Base-by-base conservation (phyloP, 2,329 filamentous ascomycete genomes). In the Pseudogymnoascus verrucosus region DNA sequence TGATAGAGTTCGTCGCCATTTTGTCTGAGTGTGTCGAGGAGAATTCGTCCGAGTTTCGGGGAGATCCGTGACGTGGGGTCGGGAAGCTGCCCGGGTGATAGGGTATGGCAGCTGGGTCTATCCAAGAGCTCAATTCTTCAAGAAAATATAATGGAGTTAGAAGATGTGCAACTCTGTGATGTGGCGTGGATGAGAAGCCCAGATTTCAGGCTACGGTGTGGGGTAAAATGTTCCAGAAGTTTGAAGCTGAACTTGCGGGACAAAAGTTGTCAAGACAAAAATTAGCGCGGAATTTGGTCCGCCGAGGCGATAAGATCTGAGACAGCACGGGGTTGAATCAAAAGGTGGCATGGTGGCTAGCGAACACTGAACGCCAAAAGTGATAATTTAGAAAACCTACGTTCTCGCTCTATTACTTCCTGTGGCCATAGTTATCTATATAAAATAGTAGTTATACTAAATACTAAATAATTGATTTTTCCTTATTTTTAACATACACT, bases 1-100 rank as follows among this genome's bases (percentile, higher is more conserved):
- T 90, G 74, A 90, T 90, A 39, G 84, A 87, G 77, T 90, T 90
- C 67, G 85, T 83, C 69, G 87, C 83, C 88, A 90, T 90, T 64
- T 21, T 60, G 59, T 61, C 31, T 40, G 11, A 2, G 12, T 61
- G 59, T 1, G 28, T 57, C 2, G 26, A 34, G 26, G 26, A 57
- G 47, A 57, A 57, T 57, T 57, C 26, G 47, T 57, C 26, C 26
- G 47, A 57, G 26, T 31, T 34, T 57, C 47, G 51, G 51, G 51
- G 51, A 34, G 51, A 57, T 16, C 51, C 51, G 51, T 57, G 51
- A 36, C 51, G 51, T 57, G 51, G 51, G 51, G 51, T 57, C 28
- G 28, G 5, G n/a, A 57, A 36, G 14, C 51, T 57, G 51, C 28
- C 51, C 28, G 51, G 51, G n/a, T 14, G 34, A n/a, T 21, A 21